Evolutionary conservation across 2,329 filamentous ascomycete species (phyloP), one percentile per base, ranked within the genome.

Genomic region (Diaporthe sp.): DNA sequence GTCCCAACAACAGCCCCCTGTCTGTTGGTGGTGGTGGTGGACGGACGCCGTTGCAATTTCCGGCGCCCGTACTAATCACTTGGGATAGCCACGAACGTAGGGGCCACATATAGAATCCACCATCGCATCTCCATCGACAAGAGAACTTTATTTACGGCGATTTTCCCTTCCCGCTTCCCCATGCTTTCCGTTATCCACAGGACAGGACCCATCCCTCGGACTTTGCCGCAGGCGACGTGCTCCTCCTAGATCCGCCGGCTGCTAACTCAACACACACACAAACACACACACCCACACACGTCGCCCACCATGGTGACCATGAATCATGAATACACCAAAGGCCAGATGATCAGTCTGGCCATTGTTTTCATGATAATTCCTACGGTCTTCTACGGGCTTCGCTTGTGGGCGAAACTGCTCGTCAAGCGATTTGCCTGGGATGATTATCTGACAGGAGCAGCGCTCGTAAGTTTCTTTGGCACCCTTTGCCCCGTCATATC

Each of bases 301-400:
- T 63, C 58, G 59, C 44, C 44, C 63, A 66, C 4, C 30, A 66
- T 66, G 63, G 63, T 66, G 30, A 37, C 44, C 7, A 66, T 66
- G 61, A 66, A 47, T 25, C 30, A 66, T 50, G 61, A 66, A 13
- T 66, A 66, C 32, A 66, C 44, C 44, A 51, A 66, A 7, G 63
- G 63, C 44, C 63, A 66, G 63, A 66, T 66, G 63, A 66, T 66
- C 44, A 22, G 63, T 37, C 63, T 66, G 44, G 63, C 63, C 30
- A n/a, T 66, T 19, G 63, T 22, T 0, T 66, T 66, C 63, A 66
- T 66, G 63, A 27, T 66, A 15, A 66, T 66, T 37, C 44, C 63
- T 1, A 51, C 30, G 1, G 44, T 66, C 44, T 66, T 66, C n/a
- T 66, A 66, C 15, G 63, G 30, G 0, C 44, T 66, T 8, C 63